Conservation (phyloP, 441 rosid genomes). For the Euphorbia celastroides region DNA sequence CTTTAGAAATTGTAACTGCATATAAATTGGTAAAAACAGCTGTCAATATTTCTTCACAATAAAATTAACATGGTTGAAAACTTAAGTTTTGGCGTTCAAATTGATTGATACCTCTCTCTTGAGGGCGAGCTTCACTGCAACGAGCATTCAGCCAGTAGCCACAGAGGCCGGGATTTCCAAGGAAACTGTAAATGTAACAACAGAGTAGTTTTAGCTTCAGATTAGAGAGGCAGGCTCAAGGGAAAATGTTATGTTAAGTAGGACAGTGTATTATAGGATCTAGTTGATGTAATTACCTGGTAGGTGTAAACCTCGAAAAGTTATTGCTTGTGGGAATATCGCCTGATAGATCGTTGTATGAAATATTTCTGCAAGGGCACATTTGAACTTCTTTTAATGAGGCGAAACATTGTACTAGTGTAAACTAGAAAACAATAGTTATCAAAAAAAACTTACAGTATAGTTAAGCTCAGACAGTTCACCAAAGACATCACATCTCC, state of each 20-base stretch:
- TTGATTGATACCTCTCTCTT: slow-evolving; percentile 56
- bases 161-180: slow-evolving; percentile 78
- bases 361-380: slow-evolving; percentile 60
- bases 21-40: slow-evolving; percentile 6
- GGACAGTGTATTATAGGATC: neutral
- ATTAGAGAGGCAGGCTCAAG: neutral
- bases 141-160: slow-evolving; percentile 67
- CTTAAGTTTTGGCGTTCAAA: neutral
- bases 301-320: slow-evolving; percentile 64
- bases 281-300: slow-evolving; percentile 40
- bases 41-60: neutral
- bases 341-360: slow-evolving; percentile 75
- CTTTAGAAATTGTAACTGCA: slow-evolving; percentile 85
- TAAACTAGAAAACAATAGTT: slow-evolving; percentile 1
- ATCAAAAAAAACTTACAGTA: slow-evolving; percentile 44
- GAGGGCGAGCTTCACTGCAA: slow-evolving; percentile 47
- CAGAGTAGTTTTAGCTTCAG: neutral
- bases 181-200: slow-evolving; percentile 39
- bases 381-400: slow-evolving; percentile 2
- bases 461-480: slow-evolving; percentile 62
- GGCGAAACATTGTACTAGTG: slow-evolving; percentile 3
- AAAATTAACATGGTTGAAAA: no score
- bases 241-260: neutral
- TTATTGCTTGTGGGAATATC: slow-evolving; percentile 70
- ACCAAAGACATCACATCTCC: slow-evolving; percentile 60